Evolutionary conservation across 805 yeast species (phyloP).

Genomic region (Schwanniomyces yamadae): DNA sequence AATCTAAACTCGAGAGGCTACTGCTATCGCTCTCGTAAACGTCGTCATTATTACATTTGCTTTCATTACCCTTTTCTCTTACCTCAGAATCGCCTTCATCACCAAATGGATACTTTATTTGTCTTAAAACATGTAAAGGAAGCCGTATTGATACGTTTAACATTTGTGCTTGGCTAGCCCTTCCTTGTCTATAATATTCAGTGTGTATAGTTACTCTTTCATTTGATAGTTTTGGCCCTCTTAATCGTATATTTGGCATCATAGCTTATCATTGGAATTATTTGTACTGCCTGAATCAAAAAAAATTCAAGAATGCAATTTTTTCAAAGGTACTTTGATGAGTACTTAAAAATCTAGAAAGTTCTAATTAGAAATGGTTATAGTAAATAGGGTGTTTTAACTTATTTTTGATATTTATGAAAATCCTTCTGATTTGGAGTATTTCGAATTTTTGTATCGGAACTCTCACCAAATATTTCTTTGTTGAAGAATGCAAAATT

Average conservation of each 20-base stretch:
- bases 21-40: conserved; percentile 8
- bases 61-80: neutral
- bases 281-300: no score
- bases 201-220: conserved; percentile 7
- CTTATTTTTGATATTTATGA: no score
- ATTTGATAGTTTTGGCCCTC: conserved; percentile 10
- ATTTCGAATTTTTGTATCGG: no score
- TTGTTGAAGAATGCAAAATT: no score
- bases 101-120: conserved; percentile 2
- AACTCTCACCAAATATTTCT: no score
- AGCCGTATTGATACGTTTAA: conserved; percentile 11
- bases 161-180: conserved; percentile 5
- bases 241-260: conserved; percentile 11
- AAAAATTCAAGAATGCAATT: no score
- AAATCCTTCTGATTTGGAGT: no score
- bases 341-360: no score
- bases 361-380: no score
- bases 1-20: conserved; percentile 18
- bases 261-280: conserved; percentile 2
- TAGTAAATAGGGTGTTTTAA: no score
- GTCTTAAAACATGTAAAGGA: conserved; percentile 6
- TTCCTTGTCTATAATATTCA: conserved; percentile 6
- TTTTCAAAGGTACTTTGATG: no score
- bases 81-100: neutral
- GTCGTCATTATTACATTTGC: neutral